phyloP scores from a whole-genome alignment of 225 moss, liverwort and hornwort genomes.

The Physcomitrium patens region DNA sequence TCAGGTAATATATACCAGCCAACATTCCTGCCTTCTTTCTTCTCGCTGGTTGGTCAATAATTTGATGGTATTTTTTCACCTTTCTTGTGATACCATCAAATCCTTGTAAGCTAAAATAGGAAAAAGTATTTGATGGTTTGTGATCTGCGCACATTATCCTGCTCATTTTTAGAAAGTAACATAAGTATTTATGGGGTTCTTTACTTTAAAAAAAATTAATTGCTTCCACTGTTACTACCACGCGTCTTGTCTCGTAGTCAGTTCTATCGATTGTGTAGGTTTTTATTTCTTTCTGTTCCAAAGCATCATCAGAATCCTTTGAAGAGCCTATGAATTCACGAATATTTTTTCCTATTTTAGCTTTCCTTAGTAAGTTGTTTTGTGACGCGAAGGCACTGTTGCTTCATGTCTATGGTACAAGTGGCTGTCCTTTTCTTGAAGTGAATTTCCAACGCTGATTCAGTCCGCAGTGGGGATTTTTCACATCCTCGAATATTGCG shows the following conservation, averaged over 20 bases:
- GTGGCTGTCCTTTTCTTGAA: background rate
- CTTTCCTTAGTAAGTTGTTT: background rate
- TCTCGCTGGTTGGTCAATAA: no score
- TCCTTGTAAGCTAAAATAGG: no score
- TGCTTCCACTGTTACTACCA: no score
- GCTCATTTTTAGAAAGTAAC: no score
- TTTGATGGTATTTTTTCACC: no score
- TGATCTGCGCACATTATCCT: no score
- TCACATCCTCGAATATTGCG: background rate
- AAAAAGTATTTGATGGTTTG: no score
- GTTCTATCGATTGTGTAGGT: slow-evolving; percentile 10
- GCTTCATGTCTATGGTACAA: background rate
- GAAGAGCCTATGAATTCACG: background rate
- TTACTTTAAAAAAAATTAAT: no score
- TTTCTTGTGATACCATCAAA: no score
- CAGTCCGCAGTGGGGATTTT: background rate
- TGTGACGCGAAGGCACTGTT: background rate
- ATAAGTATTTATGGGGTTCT: no score
- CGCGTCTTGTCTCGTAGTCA: background rate
- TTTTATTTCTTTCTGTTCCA: background rate
- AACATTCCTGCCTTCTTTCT: no score
- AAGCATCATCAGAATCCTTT: background rate
- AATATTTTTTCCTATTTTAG: background rate
- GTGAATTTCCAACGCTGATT: background rate
- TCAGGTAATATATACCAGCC: slow-evolving; percentile 45